Conservation (phyloP, 2,329 filamentous ascomycete genomes). For the Pseudogymnoascus sp. region DNA sequence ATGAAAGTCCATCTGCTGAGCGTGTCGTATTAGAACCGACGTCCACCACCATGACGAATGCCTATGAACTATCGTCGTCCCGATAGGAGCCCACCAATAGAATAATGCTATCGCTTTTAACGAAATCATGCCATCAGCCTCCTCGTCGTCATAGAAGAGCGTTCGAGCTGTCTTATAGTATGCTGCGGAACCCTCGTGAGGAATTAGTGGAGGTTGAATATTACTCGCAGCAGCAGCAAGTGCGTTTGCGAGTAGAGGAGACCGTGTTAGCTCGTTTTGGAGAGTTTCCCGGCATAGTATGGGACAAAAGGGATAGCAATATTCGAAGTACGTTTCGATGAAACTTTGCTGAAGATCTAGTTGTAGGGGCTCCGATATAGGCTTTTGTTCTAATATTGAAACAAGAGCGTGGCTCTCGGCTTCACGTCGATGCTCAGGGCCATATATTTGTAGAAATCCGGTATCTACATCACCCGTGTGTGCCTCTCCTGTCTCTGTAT, state of each 20-base stretch:
- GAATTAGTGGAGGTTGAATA: slow-evolving; percentile 34
- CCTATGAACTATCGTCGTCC: slow-evolving; percentile 31
- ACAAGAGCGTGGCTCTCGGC: slow-evolving; percentile 24
- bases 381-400: slow-evolving; percentile 19
- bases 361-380: slow-evolving; percentile 15
- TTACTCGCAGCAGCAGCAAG: slow-evolving; percentile 34
- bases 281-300: slow-evolving; percentile 30
- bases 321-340: slow-evolving; percentile 35
- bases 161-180: slow-evolving; percentile 34
- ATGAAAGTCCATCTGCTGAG: slow-evolving; percentile 37
- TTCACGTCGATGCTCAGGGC: slow-evolving; percentile 20
- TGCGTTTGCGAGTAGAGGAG: slow-evolving; percentile 31
- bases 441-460: neutral
- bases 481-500: neutral
- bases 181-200: slow-evolving; percentile 30
- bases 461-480: slow-evolving; percentile 3
- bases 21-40: slow-evolving; percentile 34
- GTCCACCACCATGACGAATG: slow-evolving; percentile 41
- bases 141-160: slow-evolving; percentile 35
- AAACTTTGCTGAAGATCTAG: slow-evolving; percentile 33
- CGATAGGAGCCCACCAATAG: slow-evolving; percentile 37
- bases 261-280: slow-evolving; percentile 26
- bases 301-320: slow-evolving; percentile 36
- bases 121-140: slow-evolving; percentile 30
- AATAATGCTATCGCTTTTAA: slow-evolving; percentile 33